phyloP scores from a whole-genome alignment of 345 rosid species.

The Citropsis articulata region DNA sequence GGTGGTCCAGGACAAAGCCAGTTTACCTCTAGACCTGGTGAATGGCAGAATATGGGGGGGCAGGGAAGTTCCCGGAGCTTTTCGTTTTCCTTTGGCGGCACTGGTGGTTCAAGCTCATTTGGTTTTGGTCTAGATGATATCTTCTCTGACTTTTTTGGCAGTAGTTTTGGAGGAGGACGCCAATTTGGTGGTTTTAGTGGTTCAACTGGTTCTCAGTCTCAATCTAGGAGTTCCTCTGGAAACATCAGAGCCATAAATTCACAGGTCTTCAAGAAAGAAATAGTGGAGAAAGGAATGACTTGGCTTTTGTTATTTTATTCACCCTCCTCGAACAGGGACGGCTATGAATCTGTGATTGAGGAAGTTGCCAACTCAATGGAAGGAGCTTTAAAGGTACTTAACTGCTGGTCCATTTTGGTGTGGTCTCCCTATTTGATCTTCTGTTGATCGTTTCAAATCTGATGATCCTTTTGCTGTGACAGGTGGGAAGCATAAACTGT shows the following conservation, averaged over 20 bases:
- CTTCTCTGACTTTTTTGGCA: slow-evolving; percentile 57
- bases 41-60: slow-evolving; percentile 70
- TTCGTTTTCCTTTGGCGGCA: slow-evolving; percentile 75
- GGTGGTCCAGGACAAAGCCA: slow-evolving; percentile 59
- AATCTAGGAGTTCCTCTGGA: slow-evolving; percentile 40
- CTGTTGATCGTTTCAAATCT: background rate
- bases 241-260: slow-evolving; percentile 46
- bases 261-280: slow-evolving; percentile 59
- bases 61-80: slow-evolving; percentile 59
- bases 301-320: slow-evolving; percentile 77
- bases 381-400: slow-evolving; percentile 81
- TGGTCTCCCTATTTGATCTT: background rate
- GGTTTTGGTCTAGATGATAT: slow-evolving; percentile 68
- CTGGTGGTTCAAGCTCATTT: slow-evolving; percentile 50
- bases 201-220: slow-evolving; percentile 47
- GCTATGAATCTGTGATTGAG: slow-evolving; percentile 51
- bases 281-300: slow-evolving; percentile 71
- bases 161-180: slow-evolving; percentile 32
- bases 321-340: slow-evolving; percentile 44
- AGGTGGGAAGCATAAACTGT: slow-evolving; percentile 84
- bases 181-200: slow-evolving; percentile 61
- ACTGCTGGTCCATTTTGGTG: background rate
- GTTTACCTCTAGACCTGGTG: slow-evolving; percentile 63
- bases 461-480: slow-evolving; percentile 7
- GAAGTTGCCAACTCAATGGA: slow-evolving; percentile 62